These are phyloP conservation scores for Debaryomyces singareniensis DNA, from an alignment of 1,139 yeast genomes.

Conservation along the genomic window DNA sequence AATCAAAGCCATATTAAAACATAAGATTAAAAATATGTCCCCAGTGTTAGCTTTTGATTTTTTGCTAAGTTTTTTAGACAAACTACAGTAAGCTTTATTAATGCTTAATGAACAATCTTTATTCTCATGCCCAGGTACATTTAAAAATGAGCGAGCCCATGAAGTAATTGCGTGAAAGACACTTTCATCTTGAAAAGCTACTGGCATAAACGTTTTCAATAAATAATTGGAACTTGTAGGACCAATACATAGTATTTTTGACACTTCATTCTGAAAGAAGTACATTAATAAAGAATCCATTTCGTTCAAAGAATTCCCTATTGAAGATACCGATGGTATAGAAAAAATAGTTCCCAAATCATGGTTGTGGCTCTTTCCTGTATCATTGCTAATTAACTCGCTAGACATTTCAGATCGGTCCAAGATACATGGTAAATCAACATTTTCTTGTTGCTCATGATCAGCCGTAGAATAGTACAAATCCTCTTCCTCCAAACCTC, in stretches of 20 bases:
- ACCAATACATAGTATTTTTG: constrained; percentile 17
- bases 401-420: no score
- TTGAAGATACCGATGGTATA: not conserved
- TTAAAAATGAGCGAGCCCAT: constrained; percentile 29
- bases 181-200: constrained; percentile 34
- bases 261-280: not conserved
- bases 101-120: constrained; percentile 15
- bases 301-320: not conserved
- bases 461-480: not conserved
- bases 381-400: not conserved
- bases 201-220: constrained; percentile 33
- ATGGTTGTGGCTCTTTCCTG: not conserved
- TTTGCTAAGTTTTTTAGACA: constrained; percentile 8
- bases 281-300: not conserved
- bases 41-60: constrained; percentile 8
- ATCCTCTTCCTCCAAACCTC: not conserved
- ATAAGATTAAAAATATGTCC: constrained; percentile 18
- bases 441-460: not conserved
- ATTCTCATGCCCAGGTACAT: constrained; percentile 6
- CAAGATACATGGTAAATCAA: no score
- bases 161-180: constrained; percentile 40
- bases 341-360: not conserved
- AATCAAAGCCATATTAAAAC: constrained; percentile 22
- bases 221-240: constrained; percentile 36
- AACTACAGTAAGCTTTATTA: constrained; percentile 12